Evolutionary conservation across 2,329 filamentous ascomycete genomes (phyloP), one percentile per base, ranked within the genome.

Genomic region (Penicillium sp.): DNA sequence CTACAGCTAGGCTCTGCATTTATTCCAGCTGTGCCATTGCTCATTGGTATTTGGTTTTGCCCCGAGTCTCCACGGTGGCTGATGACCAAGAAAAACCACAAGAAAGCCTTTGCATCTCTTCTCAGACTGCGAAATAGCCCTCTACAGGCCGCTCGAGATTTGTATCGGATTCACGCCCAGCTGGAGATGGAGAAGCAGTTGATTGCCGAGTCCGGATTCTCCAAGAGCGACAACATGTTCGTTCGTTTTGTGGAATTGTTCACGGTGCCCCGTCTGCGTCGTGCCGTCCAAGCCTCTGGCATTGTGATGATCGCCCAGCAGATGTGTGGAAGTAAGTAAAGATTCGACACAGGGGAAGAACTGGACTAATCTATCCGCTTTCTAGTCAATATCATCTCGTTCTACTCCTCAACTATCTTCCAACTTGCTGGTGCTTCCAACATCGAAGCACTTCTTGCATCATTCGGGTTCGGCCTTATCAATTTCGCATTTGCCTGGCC

Each of bases 1-100:
- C 61, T 76, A 19, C 70, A 75, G 51, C 59, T 76, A 12, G 74
- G 72, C 1, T 72, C 69, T 0, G 72, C 74, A 4, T 74, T 74
- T 47, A 71, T 76, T 39, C 74, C 75, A 3, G 72, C 74, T 5
- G 60, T 75, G 1, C 68, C 72, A 2, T 61, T 78, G 9, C 52
- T 69, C 3, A 31, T 75, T 17, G 72, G 73, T 2, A 72, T 77
- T n/a, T 72, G 63, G 43, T 69, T 72, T 48, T 69, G 71, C 22
- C 72, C 72, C 0, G 63, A 68, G 47, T 71, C 67, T 1, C 68
- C 70, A 12, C 62, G 70, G n/a, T 72, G 69, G 64, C 56, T 70
- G 12, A 65, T 71, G 34, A 67, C 58, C 28, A 65, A 62, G 42
- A 54, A 56, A 2, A 51, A 56, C 12, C 61, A 66, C 34, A 39